Conservation (phyloP, 1,139 yeast genomes). For the Sugiyamaella paludigena region DNA sequence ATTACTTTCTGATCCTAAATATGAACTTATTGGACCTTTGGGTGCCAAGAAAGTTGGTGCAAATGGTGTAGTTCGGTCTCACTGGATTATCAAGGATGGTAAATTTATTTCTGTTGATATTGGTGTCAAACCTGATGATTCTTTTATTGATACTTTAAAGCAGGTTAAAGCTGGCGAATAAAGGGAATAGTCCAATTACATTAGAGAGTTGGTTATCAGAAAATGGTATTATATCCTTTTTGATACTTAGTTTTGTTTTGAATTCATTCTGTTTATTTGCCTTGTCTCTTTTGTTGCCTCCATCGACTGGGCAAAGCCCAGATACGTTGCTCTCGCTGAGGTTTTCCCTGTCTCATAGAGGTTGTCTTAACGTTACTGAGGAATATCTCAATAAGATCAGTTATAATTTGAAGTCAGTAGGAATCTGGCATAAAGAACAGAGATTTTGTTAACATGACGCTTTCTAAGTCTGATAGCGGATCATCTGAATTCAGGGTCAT, state of each 20-base stretch:
- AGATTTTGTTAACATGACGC: too few species aligned
- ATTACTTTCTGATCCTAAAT: conserved; percentile 72
- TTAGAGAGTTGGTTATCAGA: too few species aligned
- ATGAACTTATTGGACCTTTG: conserved; percentile 62
- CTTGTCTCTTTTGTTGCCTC: not conserved
- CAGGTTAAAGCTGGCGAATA: conserved; percentile 16
- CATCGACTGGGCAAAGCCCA: too few species aligned
- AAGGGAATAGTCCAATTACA: not conserved
- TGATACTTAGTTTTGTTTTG: not conserved
- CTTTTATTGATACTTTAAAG: conserved; percentile 55
- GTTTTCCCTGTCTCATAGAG: too few species aligned
- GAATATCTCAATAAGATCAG: too few species aligned
- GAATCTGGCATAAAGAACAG: too few species aligned
- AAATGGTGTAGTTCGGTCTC: conserved; percentile 75
- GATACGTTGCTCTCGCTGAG: too few species aligned
- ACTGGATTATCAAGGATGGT: conserved; percentile 85
- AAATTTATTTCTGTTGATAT: conserved; percentile 60
- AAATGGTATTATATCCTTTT: not conserved
- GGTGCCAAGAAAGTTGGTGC: conserved; percentile 79
- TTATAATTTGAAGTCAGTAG: too few species aligned
- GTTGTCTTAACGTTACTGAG: not conserved
- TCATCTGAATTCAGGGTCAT: too few species aligned
- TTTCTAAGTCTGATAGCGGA: too few species aligned
- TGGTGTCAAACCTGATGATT: conserved; percentile 75
- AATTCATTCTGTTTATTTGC: not conserved